These are phyloP conservation scores for Cyberlindnera veronae DNA, from an alignment of 805 yeast genomes.

Conservation along the genomic window DNA sequence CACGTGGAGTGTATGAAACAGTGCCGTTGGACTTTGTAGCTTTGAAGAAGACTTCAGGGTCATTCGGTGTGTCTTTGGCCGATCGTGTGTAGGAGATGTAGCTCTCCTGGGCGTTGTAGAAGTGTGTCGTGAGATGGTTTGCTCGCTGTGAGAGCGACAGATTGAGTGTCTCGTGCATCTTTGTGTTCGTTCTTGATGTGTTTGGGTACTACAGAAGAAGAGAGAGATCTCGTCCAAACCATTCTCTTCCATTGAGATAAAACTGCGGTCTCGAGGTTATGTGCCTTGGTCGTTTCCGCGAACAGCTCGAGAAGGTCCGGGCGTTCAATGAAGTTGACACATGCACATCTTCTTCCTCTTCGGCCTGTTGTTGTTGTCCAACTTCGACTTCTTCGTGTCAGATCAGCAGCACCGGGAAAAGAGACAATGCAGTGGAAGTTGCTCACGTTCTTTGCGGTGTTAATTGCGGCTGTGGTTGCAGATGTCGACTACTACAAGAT, in stretches of 20 bases:
- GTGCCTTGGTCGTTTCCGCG: no score
- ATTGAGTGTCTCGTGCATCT: conserved; percentile 78
- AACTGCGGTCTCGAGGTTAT: no score
- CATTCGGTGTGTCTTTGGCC: conserved; percentile 27
- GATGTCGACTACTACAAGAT: conserved; percentile 49
- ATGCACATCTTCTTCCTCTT: neutral
- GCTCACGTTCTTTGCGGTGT: conserved; percentile 3
- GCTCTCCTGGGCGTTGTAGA: conserved; percentile 75
- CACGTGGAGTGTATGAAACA: conserved; percentile 75
- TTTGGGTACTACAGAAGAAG: no score
- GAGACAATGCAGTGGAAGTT: conserved; percentile 9
- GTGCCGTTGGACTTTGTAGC: conserved; percentile 37
- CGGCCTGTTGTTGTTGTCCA: neutral
- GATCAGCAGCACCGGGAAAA: neutral
- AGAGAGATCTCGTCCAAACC: no score
- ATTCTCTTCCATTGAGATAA: no score
- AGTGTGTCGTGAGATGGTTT: conserved; percentile 74
- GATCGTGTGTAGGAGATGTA: conserved; percentile 50
- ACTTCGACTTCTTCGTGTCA: no score
- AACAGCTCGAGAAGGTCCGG: no score
- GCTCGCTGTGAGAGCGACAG: conserved; percentile 69
- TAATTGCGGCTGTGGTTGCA: conserved; percentile 9
- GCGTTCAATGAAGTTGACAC: conserved; percentile 10
- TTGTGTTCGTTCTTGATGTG: no score
- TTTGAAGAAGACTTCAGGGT: conserved; percentile 46